Evolutionary conservation across 148 eudicot species (phyloP).

Genomic region (Camellia sinensis): DNA sequence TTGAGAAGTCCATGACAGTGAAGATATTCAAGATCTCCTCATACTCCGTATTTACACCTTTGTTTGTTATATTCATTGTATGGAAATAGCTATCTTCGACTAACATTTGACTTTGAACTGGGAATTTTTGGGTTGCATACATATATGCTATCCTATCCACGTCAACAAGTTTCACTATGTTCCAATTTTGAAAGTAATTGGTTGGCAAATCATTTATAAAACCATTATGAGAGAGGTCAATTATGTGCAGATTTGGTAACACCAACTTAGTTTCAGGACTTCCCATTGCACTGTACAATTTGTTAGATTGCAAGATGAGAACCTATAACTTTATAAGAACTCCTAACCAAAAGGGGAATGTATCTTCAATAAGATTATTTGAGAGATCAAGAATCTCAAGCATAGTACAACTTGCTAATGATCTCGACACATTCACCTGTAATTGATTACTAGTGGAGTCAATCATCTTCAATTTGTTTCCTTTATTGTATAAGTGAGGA

Average conservation of each 20-base stretch:
- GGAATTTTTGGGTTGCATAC: not conserved
- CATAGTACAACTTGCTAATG: too few species aligned
- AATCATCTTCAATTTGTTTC: not conserved
- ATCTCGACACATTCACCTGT: too few species aligned
- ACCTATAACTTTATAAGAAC: constrained; percentile 32
- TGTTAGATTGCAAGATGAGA: constrained; percentile 8
- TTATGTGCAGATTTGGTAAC: constrained; percentile 31
- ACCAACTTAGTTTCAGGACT: not conserved
- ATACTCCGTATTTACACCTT: too few species aligned
- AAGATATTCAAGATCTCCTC: too few species aligned
- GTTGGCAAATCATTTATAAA: too few species aligned
- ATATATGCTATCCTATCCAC: not conserved
- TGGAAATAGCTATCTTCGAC: not conserved
- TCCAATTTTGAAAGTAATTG: constrained; percentile 17
- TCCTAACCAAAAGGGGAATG: constrained; percentile 32
- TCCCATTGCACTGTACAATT: too few species aligned
- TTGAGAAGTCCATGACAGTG: too few species aligned
- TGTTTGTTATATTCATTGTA: constrained; percentile 27
- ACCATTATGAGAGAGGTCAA: too few species aligned
- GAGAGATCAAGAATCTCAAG: too few species aligned
- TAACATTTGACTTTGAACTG: too few species aligned
- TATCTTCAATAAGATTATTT: too few species aligned
- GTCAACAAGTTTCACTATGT: constrained; percentile 19
- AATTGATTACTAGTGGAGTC: too few species aligned
- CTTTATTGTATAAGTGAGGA: constrained; percentile 9